These are phyloP conservation scores for Camillea tinctor DNA, from an alignment of 2,329 filamentous ascomycete species.

Conservation along the genomic window DNA sequence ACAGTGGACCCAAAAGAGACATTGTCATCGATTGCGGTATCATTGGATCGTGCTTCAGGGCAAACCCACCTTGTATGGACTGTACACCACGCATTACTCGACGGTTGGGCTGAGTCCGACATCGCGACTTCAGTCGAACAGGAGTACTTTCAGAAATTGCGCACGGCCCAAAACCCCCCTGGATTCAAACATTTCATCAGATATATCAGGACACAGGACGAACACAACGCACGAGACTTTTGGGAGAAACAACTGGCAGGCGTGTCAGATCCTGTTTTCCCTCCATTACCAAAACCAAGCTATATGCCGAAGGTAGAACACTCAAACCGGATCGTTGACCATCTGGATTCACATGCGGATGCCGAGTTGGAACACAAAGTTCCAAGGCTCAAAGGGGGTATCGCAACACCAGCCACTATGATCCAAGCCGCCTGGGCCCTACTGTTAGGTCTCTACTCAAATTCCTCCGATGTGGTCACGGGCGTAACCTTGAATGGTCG, in stretches of 20 bases:
- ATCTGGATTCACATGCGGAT: neutral
- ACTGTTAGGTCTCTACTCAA: slow-evolving; percentile 1
- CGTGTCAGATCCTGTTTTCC: neutral
- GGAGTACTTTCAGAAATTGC: neutral
- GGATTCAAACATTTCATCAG: neutral
- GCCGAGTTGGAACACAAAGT: slow-evolving; percentile 3
- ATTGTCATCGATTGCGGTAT: neutral
- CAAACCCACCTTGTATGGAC: slow-evolving; percentile 5
- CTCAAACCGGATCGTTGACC: neutral
- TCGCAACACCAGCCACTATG: slow-evolving; percentile 3
- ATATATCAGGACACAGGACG: neutral
- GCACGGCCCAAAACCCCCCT: neutral
- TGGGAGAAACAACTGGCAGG: neutral
- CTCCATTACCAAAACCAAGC: neutral
- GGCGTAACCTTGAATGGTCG: slow-evolving; percentile 4
- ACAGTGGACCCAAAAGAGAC: neutral
- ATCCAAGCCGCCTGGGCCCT: slow-evolving; percentile 5
- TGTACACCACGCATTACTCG: slow-evolving; percentile 2
- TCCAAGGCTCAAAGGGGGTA: neutral
- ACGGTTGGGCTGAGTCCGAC: slow-evolving; percentile 3
- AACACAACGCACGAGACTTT: neutral
- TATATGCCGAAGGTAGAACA: neutral
- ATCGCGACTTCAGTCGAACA: slow-evolving; percentile 2
- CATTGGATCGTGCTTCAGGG: neutral
- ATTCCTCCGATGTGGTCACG: slow-evolving; percentile 2